Evolutionary conservation across 805 yeast species (phyloP).

Genomic region (Cyberlindnera lachancei): DNA sequence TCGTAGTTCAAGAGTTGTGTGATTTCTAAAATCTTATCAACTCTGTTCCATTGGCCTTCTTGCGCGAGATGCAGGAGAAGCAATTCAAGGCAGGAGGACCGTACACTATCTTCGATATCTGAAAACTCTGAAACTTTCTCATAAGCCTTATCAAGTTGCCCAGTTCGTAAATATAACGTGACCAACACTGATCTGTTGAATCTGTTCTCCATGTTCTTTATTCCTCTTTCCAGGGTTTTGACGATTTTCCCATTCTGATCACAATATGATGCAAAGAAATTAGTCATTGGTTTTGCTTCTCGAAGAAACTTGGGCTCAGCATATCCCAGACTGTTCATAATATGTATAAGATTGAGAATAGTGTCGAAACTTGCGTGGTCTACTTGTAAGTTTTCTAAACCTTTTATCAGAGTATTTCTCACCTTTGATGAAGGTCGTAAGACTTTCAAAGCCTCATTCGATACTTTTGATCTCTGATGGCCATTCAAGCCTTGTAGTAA

Average conservation of each 20-base stretch:
- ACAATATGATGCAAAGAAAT: neutral
- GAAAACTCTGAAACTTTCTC: conserved; percentile 1
- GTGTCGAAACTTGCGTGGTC: conserved; percentile 1
- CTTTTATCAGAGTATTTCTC: neutral
- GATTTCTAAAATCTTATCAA: conserved; percentile 3
- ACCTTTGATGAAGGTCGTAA: conserved; percentile 1
- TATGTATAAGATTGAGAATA: neutral
- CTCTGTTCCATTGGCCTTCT: conserved; percentile 4
- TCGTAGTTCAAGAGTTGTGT: conserved; percentile 3
- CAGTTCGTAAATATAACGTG: conserved; percentile 5
- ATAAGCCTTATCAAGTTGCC: conserved; percentile 6
- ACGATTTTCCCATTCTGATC: conserved; percentile 2
- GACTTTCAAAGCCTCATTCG: neutral
- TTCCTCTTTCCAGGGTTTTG: neutral
- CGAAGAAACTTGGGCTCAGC: neutral
- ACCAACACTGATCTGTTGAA: conserved; percentile 4
- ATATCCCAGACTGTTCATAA: conserved; percentile 1
- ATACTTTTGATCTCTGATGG: neutral
- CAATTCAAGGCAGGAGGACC: conserved; percentile 8
- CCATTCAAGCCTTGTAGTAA: neutral
- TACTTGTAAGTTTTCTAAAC: neutral
- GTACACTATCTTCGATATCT: neutral
- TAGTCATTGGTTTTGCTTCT: neutral
- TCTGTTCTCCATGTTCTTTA: conserved; percentile 1
- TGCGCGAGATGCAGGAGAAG: conserved; percentile 8